phyloP scores from a whole-genome alignment of 306 rosid species.

The Pyrus pyrifolia region DNA sequence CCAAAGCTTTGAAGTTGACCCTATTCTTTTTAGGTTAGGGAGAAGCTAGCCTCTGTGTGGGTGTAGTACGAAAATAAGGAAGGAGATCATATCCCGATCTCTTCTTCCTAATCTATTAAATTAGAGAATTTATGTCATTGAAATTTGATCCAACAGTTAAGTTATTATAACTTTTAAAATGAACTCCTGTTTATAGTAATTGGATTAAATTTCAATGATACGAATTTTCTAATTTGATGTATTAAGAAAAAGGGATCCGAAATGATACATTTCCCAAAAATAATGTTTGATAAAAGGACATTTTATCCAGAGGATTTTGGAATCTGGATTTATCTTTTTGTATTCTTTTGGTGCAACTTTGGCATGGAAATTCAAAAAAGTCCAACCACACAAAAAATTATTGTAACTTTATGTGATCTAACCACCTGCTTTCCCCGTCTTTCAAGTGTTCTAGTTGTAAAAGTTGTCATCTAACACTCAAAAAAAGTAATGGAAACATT shows the following conservation, averaged over 20 bases:
- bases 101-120: too few species aligned
- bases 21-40: neutral
- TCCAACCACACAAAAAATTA: conserved; percentile 23
- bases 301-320: neutral
- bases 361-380: conserved; percentile 27
- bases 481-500: conserved; percentile 16
- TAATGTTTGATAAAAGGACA: neutral
- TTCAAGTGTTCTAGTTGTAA: conserved; percentile 32
- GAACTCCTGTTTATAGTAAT: fast-evolving
- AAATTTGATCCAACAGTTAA: fast-evolving
- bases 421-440: conserved; percentile 20
- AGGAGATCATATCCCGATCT: fast-evolving
- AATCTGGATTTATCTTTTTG: conserved; percentile 30
- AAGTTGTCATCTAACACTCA: conserved; percentile 19
- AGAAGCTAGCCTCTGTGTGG: neutral
- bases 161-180: too few species aligned
- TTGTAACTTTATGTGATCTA: conserved; percentile 36
- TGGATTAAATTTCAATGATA: too few species aligned
- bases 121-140: fast-evolving
- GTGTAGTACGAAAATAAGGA: too few species aligned
- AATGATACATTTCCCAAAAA: fast-evolving
- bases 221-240: too few species aligned
- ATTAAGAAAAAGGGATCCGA: fast-evolving
- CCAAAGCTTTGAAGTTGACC: neutral
- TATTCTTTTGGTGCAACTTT: conserved; percentile 35